Base-by-base conservation (phyloP, 495 filamentous ascomycete species). In the Podospora fimiseda region DNA sequence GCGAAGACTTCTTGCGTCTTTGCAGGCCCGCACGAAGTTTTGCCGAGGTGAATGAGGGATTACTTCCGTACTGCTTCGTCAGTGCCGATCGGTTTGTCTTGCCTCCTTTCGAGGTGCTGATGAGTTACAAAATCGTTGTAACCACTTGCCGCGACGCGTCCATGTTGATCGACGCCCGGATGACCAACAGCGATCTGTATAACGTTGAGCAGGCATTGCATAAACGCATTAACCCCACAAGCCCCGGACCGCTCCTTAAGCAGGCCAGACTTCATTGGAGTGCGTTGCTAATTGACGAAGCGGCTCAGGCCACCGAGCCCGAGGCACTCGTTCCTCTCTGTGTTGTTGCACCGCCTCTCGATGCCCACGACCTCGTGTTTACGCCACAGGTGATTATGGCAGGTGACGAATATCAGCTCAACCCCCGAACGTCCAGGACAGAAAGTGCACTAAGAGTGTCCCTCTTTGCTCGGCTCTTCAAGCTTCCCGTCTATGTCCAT, bases 221-320 rank as follows among this genome's bases (percentile, higher is more conserved):
- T 14, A 50, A 9, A 13, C 14, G 43, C 1, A 58, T 60, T 30
- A 59, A 64, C 39, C 63, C 62, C 6, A 46, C 42, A n/a, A 40
- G 33, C 27, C 16, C 14, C 5, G 5, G 5, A 4, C 18, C 42
- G 11, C 53, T 37, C 3, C 49, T 47, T 2, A 2, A 55, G 16
- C 27, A 15, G 8, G 36, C 46, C 24, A 33, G 59, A 40, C 60
- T 79, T 30, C 78, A 81, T 63, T 81, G 79, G 79, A 66, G 62
- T 27, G 77, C 76, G 21, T 68, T 82, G 11, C 58, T 82, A 2
- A 66, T 82, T 41, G 79, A 82, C 57, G 79, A 82, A 65, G 79
- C 39, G 5, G 39, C 39, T n/a, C 39, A 41, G 14, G 39, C 16
- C 5, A 41, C 39, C 13, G 39, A 41, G 16, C 39, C 39, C 39